Evolutionary conservation across 2,329 filamentous ascomycete species (phyloP).

Genomic region (Boeremia lycopersici): DNA sequence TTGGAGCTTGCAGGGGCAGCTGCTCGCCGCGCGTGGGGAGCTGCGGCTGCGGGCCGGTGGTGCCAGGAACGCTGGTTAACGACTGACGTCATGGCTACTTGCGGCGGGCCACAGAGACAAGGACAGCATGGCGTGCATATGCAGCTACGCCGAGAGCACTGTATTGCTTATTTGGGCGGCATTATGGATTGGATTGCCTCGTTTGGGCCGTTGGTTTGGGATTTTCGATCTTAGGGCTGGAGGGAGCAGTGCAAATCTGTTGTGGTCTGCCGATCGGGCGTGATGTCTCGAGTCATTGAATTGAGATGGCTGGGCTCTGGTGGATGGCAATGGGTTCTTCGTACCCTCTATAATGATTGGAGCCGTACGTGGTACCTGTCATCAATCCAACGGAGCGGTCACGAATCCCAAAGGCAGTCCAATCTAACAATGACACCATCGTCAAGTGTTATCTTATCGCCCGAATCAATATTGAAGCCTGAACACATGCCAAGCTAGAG

Average conservation of each 20-base stretch:
- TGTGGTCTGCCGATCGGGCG: neutral
- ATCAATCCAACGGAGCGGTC: neutral
- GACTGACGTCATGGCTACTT: slow-evolving; percentile 18
- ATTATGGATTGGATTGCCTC: neutral
- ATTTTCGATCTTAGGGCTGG: too few species aligned
- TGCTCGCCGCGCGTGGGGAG: slow-evolving; percentile 27
- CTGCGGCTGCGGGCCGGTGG: slow-evolving; percentile 30
- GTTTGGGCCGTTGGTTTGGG: neutral
- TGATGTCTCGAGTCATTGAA: slow-evolving; percentile 1
- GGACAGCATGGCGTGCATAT: slow-evolving; percentile 13
- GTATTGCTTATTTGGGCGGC: slow-evolving; percentile 9
- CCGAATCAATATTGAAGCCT: too few species aligned
- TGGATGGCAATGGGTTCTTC: neutral
- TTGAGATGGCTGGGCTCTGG: slow-evolving; percentile 4
- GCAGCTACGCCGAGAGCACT: slow-evolving; percentile 4
- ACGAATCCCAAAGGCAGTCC: neutral
- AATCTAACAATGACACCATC: neutral
- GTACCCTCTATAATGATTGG: neutral
- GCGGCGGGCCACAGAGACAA: slow-evolving; percentile 3
- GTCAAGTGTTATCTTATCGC: neutral
- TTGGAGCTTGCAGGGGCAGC: slow-evolving; percentile 32
- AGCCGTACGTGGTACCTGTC: neutral
- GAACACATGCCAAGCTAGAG: neutral
- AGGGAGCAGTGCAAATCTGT: neutral
- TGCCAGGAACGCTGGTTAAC: slow-evolving; percentile 35